Evolutionary conservation across 257 asterid genomes (phyloP).

Genomic region (Solanum tarijense): DNA sequence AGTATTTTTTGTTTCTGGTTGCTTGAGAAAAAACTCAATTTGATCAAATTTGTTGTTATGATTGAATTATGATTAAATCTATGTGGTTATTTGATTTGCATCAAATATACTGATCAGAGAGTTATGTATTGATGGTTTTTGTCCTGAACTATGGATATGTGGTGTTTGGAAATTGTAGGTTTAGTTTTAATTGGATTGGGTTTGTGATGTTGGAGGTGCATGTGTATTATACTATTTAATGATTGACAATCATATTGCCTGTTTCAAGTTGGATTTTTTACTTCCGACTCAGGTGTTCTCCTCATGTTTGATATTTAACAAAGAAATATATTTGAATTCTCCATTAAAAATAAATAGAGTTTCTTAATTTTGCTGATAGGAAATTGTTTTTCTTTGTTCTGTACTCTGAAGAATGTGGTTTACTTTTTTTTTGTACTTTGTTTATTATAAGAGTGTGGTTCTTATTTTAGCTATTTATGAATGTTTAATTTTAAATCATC

Average conservation of each 20-base stretch:
- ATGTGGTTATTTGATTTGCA: not conserved
- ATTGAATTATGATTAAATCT: not conserved
- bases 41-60: not conserved
- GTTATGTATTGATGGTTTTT: constrained; percentile 14
- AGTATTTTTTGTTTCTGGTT: not conserved
- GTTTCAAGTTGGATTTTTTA: not conserved
- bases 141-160: not conserved
- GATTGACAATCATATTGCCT: not conserved
- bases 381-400: not conserved
- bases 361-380: not conserved
- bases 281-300: not conserved
- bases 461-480: not conserved
- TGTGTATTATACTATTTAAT: not conserved
- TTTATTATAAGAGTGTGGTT: not conserved
- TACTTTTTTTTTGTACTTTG: not conserved
- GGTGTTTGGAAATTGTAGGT: not conserved
- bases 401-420: not conserved
- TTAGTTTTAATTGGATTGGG: not conserved
- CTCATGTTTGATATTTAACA: not conserved
- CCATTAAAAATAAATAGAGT: not conserved
- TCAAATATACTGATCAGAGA: not conserved
- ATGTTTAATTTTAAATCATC: not conserved
- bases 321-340: not conserved
- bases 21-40: not conserved
- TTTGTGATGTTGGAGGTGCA: not conserved